Evolutionary conservation across 495 filamentous ascomycete species (phyloP).

Genomic region (Cenococcum geophilum): DNA sequence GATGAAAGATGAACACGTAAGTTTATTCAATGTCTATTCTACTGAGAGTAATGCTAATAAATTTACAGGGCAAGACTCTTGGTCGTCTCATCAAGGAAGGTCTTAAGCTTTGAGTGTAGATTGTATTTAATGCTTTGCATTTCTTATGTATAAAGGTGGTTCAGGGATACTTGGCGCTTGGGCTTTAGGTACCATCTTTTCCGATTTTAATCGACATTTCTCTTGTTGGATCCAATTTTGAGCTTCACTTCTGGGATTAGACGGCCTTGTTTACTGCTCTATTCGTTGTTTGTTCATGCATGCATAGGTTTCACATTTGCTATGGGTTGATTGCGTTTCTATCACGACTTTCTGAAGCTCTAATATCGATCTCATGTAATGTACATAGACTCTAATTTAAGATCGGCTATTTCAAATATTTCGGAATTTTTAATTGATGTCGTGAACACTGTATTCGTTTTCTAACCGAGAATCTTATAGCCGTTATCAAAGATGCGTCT

Average conservation of each 20-base stretch:
- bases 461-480: too few species aligned
- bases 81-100: slow-evolving; percentile 33
- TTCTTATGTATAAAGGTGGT: neutral
- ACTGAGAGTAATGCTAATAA: slow-evolving; percentile 21
- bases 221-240: too few species aligned
- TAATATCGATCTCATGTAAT: slow-evolving; percentile 4
- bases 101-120: slow-evolving; percentile 21
- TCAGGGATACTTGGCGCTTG: neutral
- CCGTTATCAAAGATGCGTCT: too few species aligned
- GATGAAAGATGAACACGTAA: slow-evolving; percentile 56
- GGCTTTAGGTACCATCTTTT: neutral
- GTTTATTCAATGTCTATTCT: slow-evolving; percentile 23
- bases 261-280: too few species aligned
- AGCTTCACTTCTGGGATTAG: too few species aligned
- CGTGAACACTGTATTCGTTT: too few species aligned
- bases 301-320: too few species aligned
- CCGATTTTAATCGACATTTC: too few species aligned
- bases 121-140: neutral
- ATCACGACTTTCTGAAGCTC: neutral
- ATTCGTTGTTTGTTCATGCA: too few species aligned
- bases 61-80: slow-evolving; percentile 29
- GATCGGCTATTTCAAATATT: too few species aligned
- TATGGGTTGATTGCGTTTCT: neutral
- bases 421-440: too few species aligned
- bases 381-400: neutral